Base-by-base conservation (phyloP, 2,329 filamentous ascomycete genomes). In the Colletotrichum kahawae region DNA sequence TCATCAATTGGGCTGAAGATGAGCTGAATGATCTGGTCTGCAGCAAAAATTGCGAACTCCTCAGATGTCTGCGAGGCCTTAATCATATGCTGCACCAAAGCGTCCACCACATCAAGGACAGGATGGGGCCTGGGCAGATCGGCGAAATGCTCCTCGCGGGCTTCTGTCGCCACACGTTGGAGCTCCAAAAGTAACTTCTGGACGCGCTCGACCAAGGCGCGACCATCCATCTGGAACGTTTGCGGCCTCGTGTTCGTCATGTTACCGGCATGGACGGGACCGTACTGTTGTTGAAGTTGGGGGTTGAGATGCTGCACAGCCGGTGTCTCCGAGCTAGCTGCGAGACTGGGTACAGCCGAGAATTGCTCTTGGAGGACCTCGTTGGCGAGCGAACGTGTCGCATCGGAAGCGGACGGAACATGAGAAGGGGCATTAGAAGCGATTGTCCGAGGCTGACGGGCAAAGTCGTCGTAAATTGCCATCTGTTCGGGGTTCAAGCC, bases 391-490 rank as follows among this genome's bases (percentile, higher is more conserved):
- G 90, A 90, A 73, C 91, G 87, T 2, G 90, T 92, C 7, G 90
- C 87, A 79, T 93, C 92, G 2, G 91, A 92, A 2, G 88, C 83
- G 3, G 92, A 90, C 13, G 90, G 85, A 18, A 87, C 87, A 78
- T 93, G 91, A 5, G 88, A 86, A 2, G 88, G 83, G 82, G 92
- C 82, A 83, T 92, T 81, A 81, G 88, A 82, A 85, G 89, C 78
- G 81, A 88, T 82, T 81, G 90, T 91, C 71, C 95, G 93, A 33
- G 95, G 93, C 82, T 98, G 95, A 71, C 95, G 91, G 12, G 95
- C 95, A 83, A 99, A 99, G 77, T 98, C 96, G 81, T 98, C 96
- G 81, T 99, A 99, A 31, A 99, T 97, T 13, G 95, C 95, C 87
- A 98, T 92, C 81, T 99, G 97, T 80, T 98, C 95, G 29, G 94